Conservation (phyloP, 2,329 filamentous ascomycete genomes). For the Helminthosporium solani region DNA sequence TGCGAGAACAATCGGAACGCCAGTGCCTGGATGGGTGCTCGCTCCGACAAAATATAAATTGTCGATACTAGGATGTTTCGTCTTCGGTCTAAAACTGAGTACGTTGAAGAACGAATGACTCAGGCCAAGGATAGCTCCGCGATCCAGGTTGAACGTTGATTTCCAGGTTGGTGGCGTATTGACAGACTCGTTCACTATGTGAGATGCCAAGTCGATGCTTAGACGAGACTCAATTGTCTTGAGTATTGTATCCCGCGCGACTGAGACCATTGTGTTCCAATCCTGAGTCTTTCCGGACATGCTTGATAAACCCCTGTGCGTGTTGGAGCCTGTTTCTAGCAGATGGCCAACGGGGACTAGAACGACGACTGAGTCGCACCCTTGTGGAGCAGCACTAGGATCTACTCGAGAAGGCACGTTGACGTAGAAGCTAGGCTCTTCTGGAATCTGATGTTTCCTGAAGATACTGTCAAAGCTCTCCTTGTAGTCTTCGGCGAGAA, state of each 20-base stretch:
- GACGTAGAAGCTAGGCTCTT: constrained; percentile 73
- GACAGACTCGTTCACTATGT: constrained; percentile 62
- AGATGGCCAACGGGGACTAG: constrained; percentile 73
- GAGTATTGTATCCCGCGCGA: constrained; percentile 62
- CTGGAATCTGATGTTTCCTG: constrained; percentile 65
- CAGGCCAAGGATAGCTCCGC: constrained; percentile 71
- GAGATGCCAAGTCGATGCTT: constrained; percentile 52
- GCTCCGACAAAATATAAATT: constrained; percentile 71
- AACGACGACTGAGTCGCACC: constrained; percentile 66
- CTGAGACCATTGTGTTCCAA: constrained; percentile 61
- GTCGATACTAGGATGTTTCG: constrained; percentile 52
- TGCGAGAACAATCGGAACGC: constrained; percentile 71
- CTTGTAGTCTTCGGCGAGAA: constrained; percentile 70
- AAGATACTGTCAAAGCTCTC: constrained; percentile 78
- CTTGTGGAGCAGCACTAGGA: constrained; percentile 63
- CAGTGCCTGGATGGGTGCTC: constrained; percentile 73
- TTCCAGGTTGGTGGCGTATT: constrained; percentile 69
- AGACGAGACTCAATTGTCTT: constrained; percentile 62
- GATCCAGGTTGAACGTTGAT: constrained; percentile 69
- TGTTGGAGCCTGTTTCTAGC: constrained; percentile 44
- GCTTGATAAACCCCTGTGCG: constrained; percentile 43
- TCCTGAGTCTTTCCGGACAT: constrained; percentile 52
- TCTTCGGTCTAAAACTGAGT: constrained; percentile 64
- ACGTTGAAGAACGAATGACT: constrained; percentile 75
- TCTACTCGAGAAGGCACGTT: constrained; percentile 73